Evolutionary conservation across 2,329 filamentous ascomycete genomes (phyloP).

Genomic region (Escovopsis weberi): DNA sequence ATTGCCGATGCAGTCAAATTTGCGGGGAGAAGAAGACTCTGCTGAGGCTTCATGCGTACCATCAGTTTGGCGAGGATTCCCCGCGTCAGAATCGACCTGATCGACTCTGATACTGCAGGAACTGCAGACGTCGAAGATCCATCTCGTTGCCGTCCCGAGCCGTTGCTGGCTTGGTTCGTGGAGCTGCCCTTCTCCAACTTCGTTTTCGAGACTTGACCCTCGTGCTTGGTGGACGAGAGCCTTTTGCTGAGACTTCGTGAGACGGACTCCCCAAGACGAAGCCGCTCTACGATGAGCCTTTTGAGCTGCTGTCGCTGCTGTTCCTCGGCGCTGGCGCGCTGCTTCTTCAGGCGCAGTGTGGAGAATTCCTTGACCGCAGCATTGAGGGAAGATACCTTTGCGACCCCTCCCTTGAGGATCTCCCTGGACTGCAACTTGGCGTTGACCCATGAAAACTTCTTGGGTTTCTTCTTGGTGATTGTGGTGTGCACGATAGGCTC

Average conservation of each 20-base stretch:
- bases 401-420: background rate
- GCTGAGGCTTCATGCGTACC: conserved; percentile 13
- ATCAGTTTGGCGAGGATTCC: conserved; percentile 15
- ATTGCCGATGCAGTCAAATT: no score
- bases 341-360: background rate
- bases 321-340: conserved; percentile 1
- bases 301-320: no score
- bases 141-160: no score
- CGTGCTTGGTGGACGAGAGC: no score
- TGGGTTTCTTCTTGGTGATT: background rate
- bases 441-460: background rate
- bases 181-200: no score
- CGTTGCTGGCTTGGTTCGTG: no score
- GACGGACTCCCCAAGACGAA: no score
- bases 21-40: conserved; percentile 4
- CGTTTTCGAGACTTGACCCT: no score
- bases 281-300: no score
- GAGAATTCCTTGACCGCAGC: background rate
- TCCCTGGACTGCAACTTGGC: background rate
- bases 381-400: background rate
- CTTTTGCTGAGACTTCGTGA: no score
- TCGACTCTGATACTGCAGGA: no score
- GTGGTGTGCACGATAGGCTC: background rate
- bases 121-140: no score
- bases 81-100: conserved; percentile 11